Evolutionary conservation across 805 yeast genomes (phyloP), one percentile per base, ranked within the genome.

Genomic region (Wickerhamomyces silvicola): DNA sequence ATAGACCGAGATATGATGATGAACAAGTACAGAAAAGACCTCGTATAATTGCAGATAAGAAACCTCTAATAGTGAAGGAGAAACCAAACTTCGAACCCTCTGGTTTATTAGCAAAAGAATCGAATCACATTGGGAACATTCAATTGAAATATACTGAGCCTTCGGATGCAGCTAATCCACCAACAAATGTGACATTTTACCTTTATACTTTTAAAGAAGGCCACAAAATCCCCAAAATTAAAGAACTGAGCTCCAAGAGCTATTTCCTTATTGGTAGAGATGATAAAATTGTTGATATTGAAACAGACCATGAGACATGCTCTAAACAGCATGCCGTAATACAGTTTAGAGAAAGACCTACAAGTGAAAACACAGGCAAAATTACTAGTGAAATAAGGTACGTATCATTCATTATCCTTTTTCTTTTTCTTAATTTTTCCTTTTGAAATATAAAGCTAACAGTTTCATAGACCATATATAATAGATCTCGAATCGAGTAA

Each of bases 251-350:
- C 23, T 43, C 35, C 1, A 57, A 49, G 22, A 52, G 57, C 14
- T 45, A 31, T 18, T 57, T 52, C 27, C 38, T 64, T 10, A 39
- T 67, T 6, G 73, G 73, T 0, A 43, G 71, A 22, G 59, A 52
- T 23, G 43, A 32, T 6, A 44, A 47, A 18, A 45, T 65, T 1
- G 64, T 59, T 11, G 67, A 67, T 39, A 52, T 66, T 3, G 40
- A 43, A 18, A 50, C 65, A 2, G 56, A 55, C 6, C 57, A 59
- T 28, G 56, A 52, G 18, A 48, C 60, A 1, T 60, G 67, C 31
- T 64, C 71, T 0, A 61, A 62, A 29, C 72, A 70, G 41, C 76
- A 70, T 42, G 72, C 74, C 14, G 75, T 57, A 1, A 52, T 70
- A 7, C 75, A 70, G 38, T 69, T 64, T 39, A 48, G 70, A 19